Evolutionary conservation across 768 basidiomycete species (phyloP).

Genomic region (Suillus alpinus): DNA sequence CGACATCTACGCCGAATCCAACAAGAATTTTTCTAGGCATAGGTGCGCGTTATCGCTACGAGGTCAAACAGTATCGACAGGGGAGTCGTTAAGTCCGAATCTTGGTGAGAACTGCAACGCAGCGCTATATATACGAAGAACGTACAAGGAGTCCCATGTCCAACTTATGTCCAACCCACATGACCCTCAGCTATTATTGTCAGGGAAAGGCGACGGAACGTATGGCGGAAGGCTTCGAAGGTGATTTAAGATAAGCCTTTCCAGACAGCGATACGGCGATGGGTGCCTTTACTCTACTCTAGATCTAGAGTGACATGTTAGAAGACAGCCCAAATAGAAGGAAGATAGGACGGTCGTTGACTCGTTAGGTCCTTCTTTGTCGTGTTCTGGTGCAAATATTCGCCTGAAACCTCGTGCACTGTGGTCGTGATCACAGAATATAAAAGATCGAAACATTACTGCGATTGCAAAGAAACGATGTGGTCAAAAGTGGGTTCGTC

Average conservation of each 20-base stretch:
- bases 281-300: neutral
- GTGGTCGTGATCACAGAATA: neutral
- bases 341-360: neutral
- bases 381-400: neutral
- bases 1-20: constrained; percentile 68
- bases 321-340: neutral
- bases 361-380: neutral
- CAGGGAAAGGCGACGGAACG: neutral
- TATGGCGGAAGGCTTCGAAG: neutral
- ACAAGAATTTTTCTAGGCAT: constrained; percentile 56
- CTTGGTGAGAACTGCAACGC: neutral
- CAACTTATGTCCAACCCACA: neutral
- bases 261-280: neutral
- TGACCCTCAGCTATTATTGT: neutral
- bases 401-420: neutral
- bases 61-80: neutral
- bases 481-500: neutral
- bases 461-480: neutral
- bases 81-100: neutral
- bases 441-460: neutral
- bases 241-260: neutral
- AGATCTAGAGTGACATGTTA: neutral
- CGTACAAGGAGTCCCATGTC: neutral
- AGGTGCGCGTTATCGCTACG: neutral
- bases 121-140: neutral